A percentile compares a stretch with the other conserved stretches of the same genome.
Conservation (phyloP, 345 rosid species). For the Eutrema japonicum region DNA sequence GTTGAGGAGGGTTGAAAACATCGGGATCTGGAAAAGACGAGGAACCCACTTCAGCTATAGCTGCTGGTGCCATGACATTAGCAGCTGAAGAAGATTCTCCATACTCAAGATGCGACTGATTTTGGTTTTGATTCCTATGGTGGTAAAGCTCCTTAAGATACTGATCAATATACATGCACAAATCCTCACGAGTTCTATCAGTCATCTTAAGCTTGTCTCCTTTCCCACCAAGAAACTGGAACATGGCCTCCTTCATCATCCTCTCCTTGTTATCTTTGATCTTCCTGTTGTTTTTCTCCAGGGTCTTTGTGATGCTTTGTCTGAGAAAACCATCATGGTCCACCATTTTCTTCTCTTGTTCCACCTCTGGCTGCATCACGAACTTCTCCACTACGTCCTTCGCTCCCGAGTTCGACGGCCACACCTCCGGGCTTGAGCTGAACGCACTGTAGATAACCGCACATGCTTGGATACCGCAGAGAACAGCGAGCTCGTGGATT, state of each 20-base stretch:
- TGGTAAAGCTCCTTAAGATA: slow-evolving; percentile 18
- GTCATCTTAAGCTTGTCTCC: not conserved
- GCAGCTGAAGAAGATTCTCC: slow-evolving; percentile 36
- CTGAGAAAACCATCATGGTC: slow-evolving; percentile 43
- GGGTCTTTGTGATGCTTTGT: slow-evolving; percentile 33
- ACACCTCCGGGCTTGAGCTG: slow-evolving; percentile 38
- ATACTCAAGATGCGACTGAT: not conserved
- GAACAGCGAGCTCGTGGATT: slow-evolving; percentile 41
- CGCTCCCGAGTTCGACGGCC: slow-evolving; percentile 41
- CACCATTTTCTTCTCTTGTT: slow-evolving; percentile 45
- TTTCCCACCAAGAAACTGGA: slow-evolving; percentile 7
- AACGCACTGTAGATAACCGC: slow-evolving; percentile 39
- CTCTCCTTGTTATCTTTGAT: slow-evolving; percentile 28
- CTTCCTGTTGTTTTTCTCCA: slow-evolving; percentile 20
- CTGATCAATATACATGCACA: slow-evolving; percentile 24
- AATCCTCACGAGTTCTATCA: not conserved
- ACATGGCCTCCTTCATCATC: slow-evolving; percentile 32
- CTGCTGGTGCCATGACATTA: not conserved
- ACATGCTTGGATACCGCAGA: slow-evolving; percentile 47
- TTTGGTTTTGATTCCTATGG: not conserved
- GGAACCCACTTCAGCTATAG: slow-evolving; percentile 24
- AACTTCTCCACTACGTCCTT: slow-evolving; percentile 26
- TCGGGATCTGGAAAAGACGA: not conserved
- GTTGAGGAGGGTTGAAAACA: slow-evolving; percentile 19
- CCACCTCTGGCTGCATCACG: slow-evolving; percentile 15